phyloP scores from a whole-genome alignment of 129 eudicot genomes.

The Lonicera japonica region DNA sequence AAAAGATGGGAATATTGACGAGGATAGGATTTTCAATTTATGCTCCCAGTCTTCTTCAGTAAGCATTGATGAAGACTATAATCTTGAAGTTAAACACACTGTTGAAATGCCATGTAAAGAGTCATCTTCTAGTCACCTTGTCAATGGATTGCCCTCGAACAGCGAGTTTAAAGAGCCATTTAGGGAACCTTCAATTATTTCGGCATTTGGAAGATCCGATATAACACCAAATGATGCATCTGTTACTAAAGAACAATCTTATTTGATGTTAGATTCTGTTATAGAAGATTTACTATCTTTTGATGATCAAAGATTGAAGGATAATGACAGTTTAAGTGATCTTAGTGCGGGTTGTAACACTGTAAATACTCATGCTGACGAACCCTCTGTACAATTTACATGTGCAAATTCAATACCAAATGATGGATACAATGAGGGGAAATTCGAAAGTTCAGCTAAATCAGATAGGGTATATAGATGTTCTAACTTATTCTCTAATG shows the following conservation, averaged over 20 bases:
- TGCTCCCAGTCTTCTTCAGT: constrained; percentile 50
- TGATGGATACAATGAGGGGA: constrained; percentile 56
- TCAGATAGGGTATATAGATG: constrained; percentile 67
- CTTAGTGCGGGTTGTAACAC: constrained; percentile 13
- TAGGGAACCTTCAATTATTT: constrained; percentile 33
- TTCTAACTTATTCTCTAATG: constrained; percentile 71
- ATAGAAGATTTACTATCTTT: constrained; percentile 24
- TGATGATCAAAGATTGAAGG: constrained; percentile 33
- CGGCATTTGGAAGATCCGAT: constrained; percentile 15
- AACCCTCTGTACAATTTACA: constrained; percentile 30
- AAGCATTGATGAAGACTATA: constrained; percentile 31
- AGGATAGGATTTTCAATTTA: constrained; percentile 34
- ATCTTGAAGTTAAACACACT: constrained; percentile 24
- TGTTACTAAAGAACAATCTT: constrained; percentile 21
- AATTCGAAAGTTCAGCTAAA: constrained; percentile 63
- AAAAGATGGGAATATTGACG: constrained; percentile 38
- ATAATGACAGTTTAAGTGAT: constrained; percentile 29
- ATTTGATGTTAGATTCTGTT: constrained; percentile 3
- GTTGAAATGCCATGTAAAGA: constrained; percentile 12
- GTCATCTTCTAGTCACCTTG: constrained; percentile 24
- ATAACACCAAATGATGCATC: constrained; percentile 18
- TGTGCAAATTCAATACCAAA: constrained; percentile 24
- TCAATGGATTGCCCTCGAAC: constrained; percentile 19
- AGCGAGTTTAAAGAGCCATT: constrained; percentile 31
- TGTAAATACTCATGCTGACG: constrained; percentile 39